Evolutionary conservation across 139 green algal genomes (phyloP), one percentile per base, ranked within the genome.

Genomic region (Chlorella ohadii): DNA sequence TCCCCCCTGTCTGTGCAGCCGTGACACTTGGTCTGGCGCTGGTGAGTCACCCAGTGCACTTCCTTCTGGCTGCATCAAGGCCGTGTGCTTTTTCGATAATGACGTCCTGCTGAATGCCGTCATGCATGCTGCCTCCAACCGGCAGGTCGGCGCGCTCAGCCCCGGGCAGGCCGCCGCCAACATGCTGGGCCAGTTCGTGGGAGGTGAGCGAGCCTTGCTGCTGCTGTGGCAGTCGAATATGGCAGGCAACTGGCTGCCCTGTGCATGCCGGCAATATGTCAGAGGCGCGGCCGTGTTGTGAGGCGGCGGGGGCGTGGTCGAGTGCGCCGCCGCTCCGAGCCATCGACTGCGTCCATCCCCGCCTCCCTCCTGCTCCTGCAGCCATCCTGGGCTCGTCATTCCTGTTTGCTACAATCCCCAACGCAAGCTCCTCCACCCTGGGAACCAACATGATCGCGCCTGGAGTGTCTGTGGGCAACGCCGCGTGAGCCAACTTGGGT

Each of bases 301-400:
- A n/a, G n/a, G n/a, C n/a, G n/a, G n/a, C n/a, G n/a, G n/a, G n/a
- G n/a, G n/a, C n/a, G n/a, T n/a, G n/a, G n/a, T n/a, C n/a, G n/a
- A n/a, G n/a, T n/a, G n/a, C n/a, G n/a, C n/a, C n/a, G n/a, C n/a
- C n/a, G n/a, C n/a, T n/a, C n/a, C n/a, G n/a, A n/a, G n/a, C n/a
- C n/a, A n/a, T n/a, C n/a, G n/a, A n/a, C n/a, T n/a, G n/a, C n/a
- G n/a, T n/a, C n/a, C n/a, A n/a, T n/a, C 27, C 9, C 70, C 59
- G 23, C 70, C 23, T 34, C 25, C 39, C 9, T 31, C 7, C 44
- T 64, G 13, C 72, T 36, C 34, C 5, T 47, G 61, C 85, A 89
- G 73, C 81, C 65, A 89, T 89, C 47, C 61, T 89, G 22, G 86
- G 86, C 51, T 81, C 86, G 19, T 72, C 82, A 51, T 88, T 90